phyloP scores from a whole-genome alignment of 257 asterid genomes.

The Solanum piurae region DNA sequence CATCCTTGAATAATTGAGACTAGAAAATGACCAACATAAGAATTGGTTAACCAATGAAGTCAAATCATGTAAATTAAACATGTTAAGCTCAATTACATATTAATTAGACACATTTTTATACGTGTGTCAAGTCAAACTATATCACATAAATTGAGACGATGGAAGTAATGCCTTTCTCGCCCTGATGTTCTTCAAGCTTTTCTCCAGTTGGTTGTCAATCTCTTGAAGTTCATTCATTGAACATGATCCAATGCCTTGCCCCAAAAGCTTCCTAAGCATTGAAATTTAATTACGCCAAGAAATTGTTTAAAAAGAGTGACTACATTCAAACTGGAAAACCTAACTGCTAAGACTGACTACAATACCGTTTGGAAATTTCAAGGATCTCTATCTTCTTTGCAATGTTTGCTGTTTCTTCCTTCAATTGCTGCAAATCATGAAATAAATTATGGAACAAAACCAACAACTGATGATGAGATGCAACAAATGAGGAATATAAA shows the following conservation, averaged over 20 bases:
- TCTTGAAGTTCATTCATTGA: conserved; percentile 49
- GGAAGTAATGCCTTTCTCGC: conserved; percentile 35
- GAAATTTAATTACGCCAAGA: not conserved
- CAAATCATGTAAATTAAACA: not conserved
- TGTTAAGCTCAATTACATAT: not conserved
- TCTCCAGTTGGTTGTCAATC: conserved; percentile 47
- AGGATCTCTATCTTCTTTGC: conserved; percentile 51
- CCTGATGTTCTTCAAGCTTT: conserved; percentile 44
- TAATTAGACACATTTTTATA: not conserved
- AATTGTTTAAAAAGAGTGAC: not conserved
- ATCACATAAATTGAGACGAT: not conserved
- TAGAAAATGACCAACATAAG: not conserved
- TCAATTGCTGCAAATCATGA: conserved; percentile 28
- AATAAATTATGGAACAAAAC: not conserved
- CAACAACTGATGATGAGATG: not conserved
- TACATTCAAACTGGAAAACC: not conserved
- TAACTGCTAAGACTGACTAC: not conserved
- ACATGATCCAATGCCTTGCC: conserved; percentile 44
- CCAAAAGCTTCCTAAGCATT: conserved; percentile 47
- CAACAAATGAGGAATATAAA: not conserved
- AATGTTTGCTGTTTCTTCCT: conserved; percentile 41
- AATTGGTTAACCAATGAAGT: not conserved
- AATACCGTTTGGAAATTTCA: conserved; percentile 47
- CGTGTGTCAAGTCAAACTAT: not conserved
- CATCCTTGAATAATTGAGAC: conserved; percentile 20